Base-by-base conservation (phyloP, 2,329 filamentous ascomycete species). In the Leptodontidium sp. region DNA sequence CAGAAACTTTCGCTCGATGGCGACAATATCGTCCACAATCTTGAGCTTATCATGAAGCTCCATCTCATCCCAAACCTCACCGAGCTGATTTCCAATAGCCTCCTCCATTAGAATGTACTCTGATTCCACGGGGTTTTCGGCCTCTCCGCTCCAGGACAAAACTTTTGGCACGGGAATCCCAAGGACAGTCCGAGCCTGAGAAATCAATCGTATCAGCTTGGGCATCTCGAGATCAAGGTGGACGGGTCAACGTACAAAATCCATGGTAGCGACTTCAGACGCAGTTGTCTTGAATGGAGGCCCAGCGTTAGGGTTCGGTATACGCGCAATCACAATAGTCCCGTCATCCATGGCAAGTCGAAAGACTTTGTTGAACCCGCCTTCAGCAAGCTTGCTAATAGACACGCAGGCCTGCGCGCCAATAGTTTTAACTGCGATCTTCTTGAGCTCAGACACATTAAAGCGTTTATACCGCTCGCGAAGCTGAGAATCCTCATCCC, bases 21-120 rank as follows among this genome's bases (percentile, higher is more conserved):
- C 55, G 4, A 81, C 75, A 12, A 83, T 50, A 32, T 80, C 77
- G 50, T 79, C 71, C 43, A 81, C 72, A 64, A 81, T 73, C 32
- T 74, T 74, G 17, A 74, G 50, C 69, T 78, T 79, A 29, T 70
- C 63, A 12, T 70, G 50, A 61, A 77, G 40, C n/a, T 71, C 68
- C 65, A 78, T 74, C 7, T 74, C 69, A 29, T 76, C 65, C 79
- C 79, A 81, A 40, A 75, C 38, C 21, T 74, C 66, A 6, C 14
- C 68, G 55, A 81, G 72, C 65, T 71, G 72, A 47, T 59, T 76
- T n/a, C 79, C 78, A 68, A 65, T 35, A 12, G 75, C 78, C 70
- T 80, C 77, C 65, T 80, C 80, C 76, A 80, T 80, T 50, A 82
- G 77, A 57, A 81, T 80, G 64, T 82, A 81, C 69, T 81, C 74